Evolutionary conservation across 1,284 basidiomycete genomes (phyloP), one percentile per base, ranked within the genome.

Genomic region (Thelephora terrestris): DNA sequence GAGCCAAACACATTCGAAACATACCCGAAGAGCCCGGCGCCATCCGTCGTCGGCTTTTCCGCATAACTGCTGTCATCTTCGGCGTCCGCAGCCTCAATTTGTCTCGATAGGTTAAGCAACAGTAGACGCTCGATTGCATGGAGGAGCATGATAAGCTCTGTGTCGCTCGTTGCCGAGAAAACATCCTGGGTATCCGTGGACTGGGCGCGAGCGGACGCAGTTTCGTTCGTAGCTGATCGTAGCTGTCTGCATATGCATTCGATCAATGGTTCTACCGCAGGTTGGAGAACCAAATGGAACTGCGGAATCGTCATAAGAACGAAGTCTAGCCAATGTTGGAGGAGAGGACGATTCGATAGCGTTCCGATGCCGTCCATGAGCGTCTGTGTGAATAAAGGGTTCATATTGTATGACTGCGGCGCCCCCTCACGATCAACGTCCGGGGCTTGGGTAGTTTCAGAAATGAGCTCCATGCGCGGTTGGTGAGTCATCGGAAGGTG

Each of bases 291-390:
- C 39, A 81, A 79, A 51, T 88, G 85, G 58, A 91, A 88, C 55
- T 89, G 83, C 0, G 90, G 83, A 7, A 94, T 70, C 0, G 90
- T 88, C 83, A 91, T 91, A 47, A 97, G 75, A 49, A 97, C 75
- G 61, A 99, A 98, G 63, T 98, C 95, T 20, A 97, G 75, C 95
- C 95, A 99, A 61, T 96, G 90, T 59, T 95, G 91, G 12, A 96
- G 66, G 20, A 94, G 75, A 1, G 88, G 75, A 18, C 83, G 79
- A 64, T 94, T 95, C 20, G 74, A 68, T 5, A 74, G 68, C 4
- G 71, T 64, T 4, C 81, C 71, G 38, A 98, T 80, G 1, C 90
- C 95, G 58, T 92, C 87, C 16, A 87, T 72, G 18, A 98, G 69
- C 1, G 85, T 81, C 54, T 84, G 83, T 0, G 89, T 74, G 24